Evolutionary conservation across 176 grass and related monocot genomes (phyloP).

Genomic region (Bothriochloa decipiens): DNA sequence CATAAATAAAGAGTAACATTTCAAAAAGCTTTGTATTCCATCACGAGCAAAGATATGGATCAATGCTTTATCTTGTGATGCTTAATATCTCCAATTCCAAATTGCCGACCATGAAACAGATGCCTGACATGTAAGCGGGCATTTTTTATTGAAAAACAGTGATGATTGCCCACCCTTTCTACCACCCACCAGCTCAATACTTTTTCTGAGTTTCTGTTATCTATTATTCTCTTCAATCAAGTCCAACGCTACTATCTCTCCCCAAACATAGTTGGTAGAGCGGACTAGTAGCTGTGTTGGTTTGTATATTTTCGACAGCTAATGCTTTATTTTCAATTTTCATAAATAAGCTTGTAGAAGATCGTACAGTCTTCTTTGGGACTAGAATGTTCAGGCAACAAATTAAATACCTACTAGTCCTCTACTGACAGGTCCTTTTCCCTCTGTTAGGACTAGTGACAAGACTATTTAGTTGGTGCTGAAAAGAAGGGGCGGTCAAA

Average conservation of each 20-base stretch:
- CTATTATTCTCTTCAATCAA: constrained; percentile 37
- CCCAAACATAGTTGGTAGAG: constrained; percentile 25
- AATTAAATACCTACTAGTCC: constrained; percentile 4
- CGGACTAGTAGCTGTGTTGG: constrained; percentile 21
- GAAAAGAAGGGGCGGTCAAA: constrained; percentile 22
- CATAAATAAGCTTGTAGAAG: constrained; percentile 12
- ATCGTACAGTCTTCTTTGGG: constrained; percentile 17
- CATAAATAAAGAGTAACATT: constrained; percentile 11
- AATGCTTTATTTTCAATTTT: constrained; percentile 28
- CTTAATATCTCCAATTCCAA: constrained; percentile 24
- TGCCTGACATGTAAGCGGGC: constrained; percentile 10
- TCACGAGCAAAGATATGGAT: constrained; percentile 13
- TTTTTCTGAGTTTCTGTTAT: constrained; percentile 40
- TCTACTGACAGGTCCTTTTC: constrained; percentile 28
- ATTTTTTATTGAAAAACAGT: constrained; percentile 36
- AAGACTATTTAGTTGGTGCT: constrained; percentile 27
- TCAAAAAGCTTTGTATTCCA: constrained; percentile 23
- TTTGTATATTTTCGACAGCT: constrained; percentile 30
- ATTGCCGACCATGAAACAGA: constrained; percentile 35
- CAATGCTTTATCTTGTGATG: constrained; percentile 1
- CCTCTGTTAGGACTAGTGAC: constrained; percentile 21
- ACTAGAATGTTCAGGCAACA: neutral
- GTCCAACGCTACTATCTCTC: constrained; percentile 23
- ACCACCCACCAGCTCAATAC: constrained; percentile 43
- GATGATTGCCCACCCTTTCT: constrained; percentile 29